These are phyloP conservation scores for Schizothecium vesticola DNA, from an alignment of 495 filamentous ascomycete species.

Conservation along the genomic window DNA sequence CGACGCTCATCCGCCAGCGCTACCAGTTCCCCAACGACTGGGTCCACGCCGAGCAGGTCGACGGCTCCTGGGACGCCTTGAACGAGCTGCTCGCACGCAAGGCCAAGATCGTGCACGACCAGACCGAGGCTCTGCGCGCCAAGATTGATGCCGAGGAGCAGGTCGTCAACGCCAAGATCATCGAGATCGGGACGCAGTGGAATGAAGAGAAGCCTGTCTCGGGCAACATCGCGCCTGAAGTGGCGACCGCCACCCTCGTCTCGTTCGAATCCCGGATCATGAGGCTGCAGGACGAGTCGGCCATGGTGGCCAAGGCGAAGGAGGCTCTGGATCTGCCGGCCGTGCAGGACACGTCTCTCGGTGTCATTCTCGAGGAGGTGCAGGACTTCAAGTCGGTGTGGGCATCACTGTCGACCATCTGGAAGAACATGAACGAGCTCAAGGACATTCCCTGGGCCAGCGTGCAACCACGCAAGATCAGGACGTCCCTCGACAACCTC, in stretches of 20 bases:
- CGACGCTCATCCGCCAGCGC: constrained; percentile 77
- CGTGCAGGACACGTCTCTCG: constrained; percentile 68
- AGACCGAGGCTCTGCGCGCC: constrained; percentile 90
- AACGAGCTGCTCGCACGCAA: constrained; percentile 86
- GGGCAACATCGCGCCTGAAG: constrained; percentile 81
- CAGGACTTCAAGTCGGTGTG: constrained; percentile 99
- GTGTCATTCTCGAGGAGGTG: constrained; percentile 84
- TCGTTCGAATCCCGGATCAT: constrained; percentile 79
- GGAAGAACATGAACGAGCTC: constrained; percentile 93
- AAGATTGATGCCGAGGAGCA: constrained; percentile 94
- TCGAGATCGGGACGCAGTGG: constrained; percentile 77
- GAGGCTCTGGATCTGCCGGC: constrained; percentile 89
- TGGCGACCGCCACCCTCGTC: constrained; percentile 71
- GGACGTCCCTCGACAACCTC: constrained; percentile 78
- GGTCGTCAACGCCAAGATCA: constrained; percentile 79
- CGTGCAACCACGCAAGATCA: constrained; percentile 85
- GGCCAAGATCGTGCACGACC: constrained; percentile 88
- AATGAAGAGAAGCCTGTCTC: constrained; percentile 95
- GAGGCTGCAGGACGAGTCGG: constrained; percentile 73
- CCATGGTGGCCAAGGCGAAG: constrained; percentile 93
- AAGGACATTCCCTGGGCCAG: constrained; percentile 88
- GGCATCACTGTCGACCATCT: constrained; percentile 89
- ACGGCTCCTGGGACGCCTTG: constrained; percentile 85
- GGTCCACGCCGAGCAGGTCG: constrained; percentile 89
- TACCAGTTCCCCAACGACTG: constrained; percentile 92